Conservation (phyloP, 2,329 filamentous ascomycete genomes). For the Pseudogymnoascus sp. region DNA sequence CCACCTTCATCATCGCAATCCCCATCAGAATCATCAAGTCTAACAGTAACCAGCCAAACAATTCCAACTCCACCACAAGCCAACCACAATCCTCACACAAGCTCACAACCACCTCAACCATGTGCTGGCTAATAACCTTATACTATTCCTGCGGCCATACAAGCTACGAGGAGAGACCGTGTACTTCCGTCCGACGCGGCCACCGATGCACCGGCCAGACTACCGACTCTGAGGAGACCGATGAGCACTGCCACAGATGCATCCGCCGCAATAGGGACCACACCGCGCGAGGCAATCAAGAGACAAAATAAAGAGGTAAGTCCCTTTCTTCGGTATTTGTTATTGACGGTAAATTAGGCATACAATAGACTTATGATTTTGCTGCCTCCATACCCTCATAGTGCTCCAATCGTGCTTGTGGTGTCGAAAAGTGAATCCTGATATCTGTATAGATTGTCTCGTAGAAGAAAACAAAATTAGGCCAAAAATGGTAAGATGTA, state of each 20-base stretch:
- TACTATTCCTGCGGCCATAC: background rate
- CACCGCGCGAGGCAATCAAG: background rate
- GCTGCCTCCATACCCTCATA: background rate
- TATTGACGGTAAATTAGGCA: background rate
- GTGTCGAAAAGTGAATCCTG: background rate
- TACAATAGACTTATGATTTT: background rate
- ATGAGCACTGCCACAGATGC: background rate
- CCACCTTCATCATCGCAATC: background rate
- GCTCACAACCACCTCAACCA: background rate
- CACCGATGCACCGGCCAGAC: background rate
- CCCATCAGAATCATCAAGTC: background rate
- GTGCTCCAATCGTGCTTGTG: background rate
- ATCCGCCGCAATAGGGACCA: background rate
- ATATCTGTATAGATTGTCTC: background rate
- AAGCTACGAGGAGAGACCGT: background rate
- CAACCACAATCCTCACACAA: background rate
- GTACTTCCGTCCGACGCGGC: background rate
- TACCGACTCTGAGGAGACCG: background rate
- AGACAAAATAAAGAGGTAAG: background rate
- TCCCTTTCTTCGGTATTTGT: background rate
- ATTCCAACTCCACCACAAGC: background rate
- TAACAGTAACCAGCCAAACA: background rate
- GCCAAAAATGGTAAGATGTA: background rate
- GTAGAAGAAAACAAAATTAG: background rate
- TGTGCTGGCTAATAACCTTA: background rate